Evolutionary conservation across 257 asterid genomes (phyloP).

Genomic region (Paulownia fortunei): DNA sequence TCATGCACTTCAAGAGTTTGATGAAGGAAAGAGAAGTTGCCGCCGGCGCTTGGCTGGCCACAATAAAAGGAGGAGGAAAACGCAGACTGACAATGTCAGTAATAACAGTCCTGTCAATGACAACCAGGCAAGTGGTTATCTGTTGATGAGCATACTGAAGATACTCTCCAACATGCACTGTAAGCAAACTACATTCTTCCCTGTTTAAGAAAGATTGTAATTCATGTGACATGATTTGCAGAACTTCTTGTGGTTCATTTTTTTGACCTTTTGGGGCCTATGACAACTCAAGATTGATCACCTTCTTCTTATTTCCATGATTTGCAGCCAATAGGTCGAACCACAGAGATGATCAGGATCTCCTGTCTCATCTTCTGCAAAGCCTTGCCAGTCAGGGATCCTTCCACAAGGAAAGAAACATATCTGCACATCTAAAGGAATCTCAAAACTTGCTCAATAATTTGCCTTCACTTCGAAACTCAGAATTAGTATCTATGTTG

Average conservation of each 20-base stretch:
- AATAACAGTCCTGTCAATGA: slow-evolving; percentile 50
- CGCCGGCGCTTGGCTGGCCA: slow-evolving; percentile 84
- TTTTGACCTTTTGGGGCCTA: slow-evolving; percentile 21
- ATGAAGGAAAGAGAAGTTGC: slow-evolving; percentile 86
- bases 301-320: slow-evolving; percentile 33
- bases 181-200: slow-evolving; percentile 44
- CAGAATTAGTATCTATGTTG: slow-evolving; percentile 50
- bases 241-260: neutral
- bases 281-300: slow-evolving; percentile 23
- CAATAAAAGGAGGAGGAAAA: slow-evolving; percentile 82
- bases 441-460: slow-evolving; percentile 53
- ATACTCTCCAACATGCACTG: slow-evolving; percentile 80
- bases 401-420: slow-evolving; percentile 39
- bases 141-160: slow-evolving; percentile 71
- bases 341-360: slow-evolving; percentile 60
- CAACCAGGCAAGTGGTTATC: slow-evolving; percentile 64
- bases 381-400: slow-evolving; percentile 63
- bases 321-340: slow-evolving; percentile 61
- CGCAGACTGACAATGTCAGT: slow-evolving; percentile 54
- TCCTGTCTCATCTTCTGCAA: slow-evolving; percentile 72
- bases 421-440: slow-evolving; percentile 54
- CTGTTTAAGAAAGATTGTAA: neutral
- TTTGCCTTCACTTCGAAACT: slow-evolving; percentile 50
- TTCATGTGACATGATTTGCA: slow-evolving; percentile 9
- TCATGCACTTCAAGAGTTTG: slow-evolving; percentile 86